Evolutionary conservation across 73 alveolate genomes (phyloP), one percentile per base, ranked within the genome.

Genomic region (Paramecium biaurelia): DNA sequence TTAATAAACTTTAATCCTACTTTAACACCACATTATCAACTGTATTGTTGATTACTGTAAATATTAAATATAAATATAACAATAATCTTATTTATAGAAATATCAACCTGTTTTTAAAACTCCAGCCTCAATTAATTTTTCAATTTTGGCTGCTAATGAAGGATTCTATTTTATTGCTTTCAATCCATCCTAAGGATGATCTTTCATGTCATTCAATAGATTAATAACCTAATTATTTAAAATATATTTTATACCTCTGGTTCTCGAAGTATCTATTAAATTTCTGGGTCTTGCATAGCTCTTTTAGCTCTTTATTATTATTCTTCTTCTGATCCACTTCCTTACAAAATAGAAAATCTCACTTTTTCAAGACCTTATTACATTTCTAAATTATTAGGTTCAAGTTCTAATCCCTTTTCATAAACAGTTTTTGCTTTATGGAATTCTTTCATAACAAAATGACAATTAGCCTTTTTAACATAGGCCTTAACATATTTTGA

Each of bases 201-300:
- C 99, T 92, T 97, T 97, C 86, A 72, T 72, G 37, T 72, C 86
- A 72, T 72, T 72, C 34, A 72, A 72, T 1, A 72, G 45, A 34
- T 72, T 72, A 5, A 72, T 72, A 34, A 72, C 45, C 86, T 72
- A 72, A 95, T 98, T 85, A 92, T 97, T 26, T 93, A 95, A n/a
- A 92, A 90, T 85, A 94, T 85, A 94, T 95, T 79, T 15, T 72
- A 94, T 74, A 96, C 96, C 95, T 98, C 86, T 15, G 98, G 97
- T 92, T 95, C 99, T 85, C 96, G 93, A 43, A 98, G 93, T 56
- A 98, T 95, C 28, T 89, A 89, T 93, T 98, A 96, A 79, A 98
- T 98, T 92, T 98, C 99, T 5, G 99, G 99, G 93, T 98, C 99
- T 67, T 99, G 99, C 98, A 97, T 97, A 59, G 99, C 99, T 59